A percentile compares a stretch with the other conserved stretches of the same genome.
Conservation (phyloP, 1,284 basidiomycete species). For the Xerocomus amazonicus region DNA sequence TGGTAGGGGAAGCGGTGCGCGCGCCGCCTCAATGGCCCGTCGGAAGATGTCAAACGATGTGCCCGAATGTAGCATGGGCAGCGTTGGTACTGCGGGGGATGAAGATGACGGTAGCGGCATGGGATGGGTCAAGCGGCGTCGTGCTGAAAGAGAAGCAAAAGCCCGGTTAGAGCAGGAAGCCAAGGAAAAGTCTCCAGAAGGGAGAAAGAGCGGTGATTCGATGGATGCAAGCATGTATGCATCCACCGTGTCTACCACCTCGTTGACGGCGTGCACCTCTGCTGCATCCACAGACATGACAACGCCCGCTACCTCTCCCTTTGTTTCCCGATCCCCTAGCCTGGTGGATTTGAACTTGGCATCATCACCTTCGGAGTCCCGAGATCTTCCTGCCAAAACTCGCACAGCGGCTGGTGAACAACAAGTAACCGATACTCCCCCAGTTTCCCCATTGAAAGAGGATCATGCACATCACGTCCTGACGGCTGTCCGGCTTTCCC, state of each 20-base stretch:
- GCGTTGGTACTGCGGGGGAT: constrained; percentile 22
- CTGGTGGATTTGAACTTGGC: constrained; percentile 15
- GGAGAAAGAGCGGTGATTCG: constrained; percentile 24
- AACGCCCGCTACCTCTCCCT: constrained; percentile 21
- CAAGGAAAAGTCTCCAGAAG: constrained; percentile 23
- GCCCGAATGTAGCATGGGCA: constrained; percentile 27
- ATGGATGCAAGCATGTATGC: constrained; percentile 21
- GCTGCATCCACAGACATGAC: constrained; percentile 17
- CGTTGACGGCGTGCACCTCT: constrained; percentile 25
- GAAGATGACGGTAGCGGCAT: constrained; percentile 74
- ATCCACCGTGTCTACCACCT: constrained; percentile 27
- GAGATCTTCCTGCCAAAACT: background rate
- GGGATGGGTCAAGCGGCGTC: constrained; percentile 62
- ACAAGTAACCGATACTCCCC: background rate
- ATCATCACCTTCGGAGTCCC: constrained; percentile 4
- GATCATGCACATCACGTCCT: constrained; percentile 24
- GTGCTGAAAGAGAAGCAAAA: constrained; percentile 47
- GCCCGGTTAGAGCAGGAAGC: constrained; percentile 37
- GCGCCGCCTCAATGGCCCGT: constrained; percentile 1
- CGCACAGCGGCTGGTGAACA: background rate
- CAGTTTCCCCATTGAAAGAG: constrained; percentile 11
- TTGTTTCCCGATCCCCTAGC: constrained; percentile 28
- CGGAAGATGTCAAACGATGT: constrained; percentile 20
- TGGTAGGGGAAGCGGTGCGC: constrained; percentile 11
- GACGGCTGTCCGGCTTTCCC: constrained; percentile 23